phyloP scores from a whole-genome alignment of 257 asterid genomes.

The Cruciata laevipes region DNA sequence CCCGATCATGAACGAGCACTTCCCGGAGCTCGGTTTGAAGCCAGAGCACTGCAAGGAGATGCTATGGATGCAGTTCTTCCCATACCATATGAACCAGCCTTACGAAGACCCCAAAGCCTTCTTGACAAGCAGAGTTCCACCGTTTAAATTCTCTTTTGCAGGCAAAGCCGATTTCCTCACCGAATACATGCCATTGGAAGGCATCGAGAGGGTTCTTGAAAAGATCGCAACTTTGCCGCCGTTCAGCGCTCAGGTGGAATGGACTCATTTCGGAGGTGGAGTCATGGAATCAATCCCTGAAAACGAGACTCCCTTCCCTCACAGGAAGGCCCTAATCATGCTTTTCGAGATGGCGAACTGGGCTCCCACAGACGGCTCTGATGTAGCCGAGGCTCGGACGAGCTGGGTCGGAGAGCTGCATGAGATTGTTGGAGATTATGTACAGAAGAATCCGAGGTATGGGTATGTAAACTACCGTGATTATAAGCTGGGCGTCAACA shows the following conservation, averaged over 20 bases:
- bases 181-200: conserved; percentile 2
- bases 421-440: conserved; percentile 5
- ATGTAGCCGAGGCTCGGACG: neutral
- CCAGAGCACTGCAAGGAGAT: neutral
- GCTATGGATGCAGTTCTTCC: conserved; percentile 7
- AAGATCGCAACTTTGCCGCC: conserved; percentile 1
- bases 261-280: conserved; percentile 11
- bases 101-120: neutral
- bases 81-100: neutral
- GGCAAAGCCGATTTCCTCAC: conserved; percentile 5
- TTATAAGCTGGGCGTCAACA: conserved; percentile 13
- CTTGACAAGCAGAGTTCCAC: conserved; percentile 9
- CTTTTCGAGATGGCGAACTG: conserved; percentile 7
- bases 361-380: neutral
- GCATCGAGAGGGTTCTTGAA: neutral
- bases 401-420: conserved; percentile 5
- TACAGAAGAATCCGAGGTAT: conserved; percentile 8
- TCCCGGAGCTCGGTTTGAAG: conserved; percentile 4
- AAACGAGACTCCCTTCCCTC: conserved; percentile 8
- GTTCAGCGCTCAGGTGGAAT: conserved; percentile 4
- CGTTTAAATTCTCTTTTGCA: neutral
- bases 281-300: conserved; percentile 7
- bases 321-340: neutral
- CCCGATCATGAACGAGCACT: neutral
- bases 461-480: conserved; percentile 11